Base-by-base conservation (phyloP, 371 early-diverging fungal genomes). In the Mortierella sp. region DNA sequence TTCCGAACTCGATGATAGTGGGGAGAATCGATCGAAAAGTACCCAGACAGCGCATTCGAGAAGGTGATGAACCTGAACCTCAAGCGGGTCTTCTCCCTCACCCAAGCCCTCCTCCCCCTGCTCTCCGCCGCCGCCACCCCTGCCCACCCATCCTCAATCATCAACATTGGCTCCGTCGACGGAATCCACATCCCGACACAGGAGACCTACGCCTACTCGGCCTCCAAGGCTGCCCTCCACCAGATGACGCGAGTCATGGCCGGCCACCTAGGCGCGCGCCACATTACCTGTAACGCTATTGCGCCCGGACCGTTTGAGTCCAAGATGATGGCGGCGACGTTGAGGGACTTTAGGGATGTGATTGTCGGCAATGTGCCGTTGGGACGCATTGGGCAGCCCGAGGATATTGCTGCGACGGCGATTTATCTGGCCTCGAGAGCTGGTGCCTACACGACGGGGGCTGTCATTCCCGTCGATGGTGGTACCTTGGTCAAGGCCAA, bases 291-390 rank as follows among this genome's bases (percentile, higher is more conserved):
- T 34, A 97, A 97, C 72, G 95, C 95, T 1, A 90, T 97, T 71
- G 97, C 97, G 0, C 96, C 97, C 4, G 97, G 97, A 1, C 88
- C 95, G 2, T 97, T 96, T 86, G 91, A 93, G 66, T 93, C 93
- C 67, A 93, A 93, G 73, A 97, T 97, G 91, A 96, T 96, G 95
- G 93, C 83, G 39, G 84, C 74, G 0, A 94, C 94, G 1, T 73
- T 94, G 41, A 85, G 89, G 53, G 76, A 87, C 16, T 70, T 86
- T 84, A 88, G 90, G 22, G 91, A 92, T 37, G 66, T 64, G 11
- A 90, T 95, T 48, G 79, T 90, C 24, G 74, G 77, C 2, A 71
- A 74, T 41, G 87, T 93, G 29, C 95, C 95, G 16, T 67, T 93
- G 64, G 90, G 93, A 1, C 88, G 97, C 19, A 90, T 97, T 55